Conservation (phyloP, 495 filamentous ascomycete species). For the Evernia prunastri region DNA sequence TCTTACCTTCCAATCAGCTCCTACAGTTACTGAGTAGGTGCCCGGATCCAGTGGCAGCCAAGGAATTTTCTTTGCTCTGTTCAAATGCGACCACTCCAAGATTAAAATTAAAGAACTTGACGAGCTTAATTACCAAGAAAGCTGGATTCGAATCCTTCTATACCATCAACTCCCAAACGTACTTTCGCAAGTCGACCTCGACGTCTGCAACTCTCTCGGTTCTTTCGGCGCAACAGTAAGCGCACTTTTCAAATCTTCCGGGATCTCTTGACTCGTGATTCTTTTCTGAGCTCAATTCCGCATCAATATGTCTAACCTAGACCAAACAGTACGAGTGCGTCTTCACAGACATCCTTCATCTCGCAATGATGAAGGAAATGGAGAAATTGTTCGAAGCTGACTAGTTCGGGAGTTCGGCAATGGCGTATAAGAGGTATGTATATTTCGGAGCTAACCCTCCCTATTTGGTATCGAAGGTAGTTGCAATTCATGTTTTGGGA, state of each 20-base stretch:
- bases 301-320: constrained; percentile 25
- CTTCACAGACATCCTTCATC: constrained; percentile 66
- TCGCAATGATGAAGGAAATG: constrained; percentile 45
- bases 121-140: constrained; percentile 72
- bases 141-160: constrained; percentile 72
- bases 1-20: constrained; percentile 26
- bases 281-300: background rate
- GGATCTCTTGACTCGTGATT: background rate
- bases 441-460: too few species aligned
- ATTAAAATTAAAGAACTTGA: constrained; percentile 70
- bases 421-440: constrained; percentile 68
- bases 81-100: constrained; percentile 72
- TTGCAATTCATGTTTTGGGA: background rate
- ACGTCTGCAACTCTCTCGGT: constrained; percentile 70
- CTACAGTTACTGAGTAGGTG: background rate
- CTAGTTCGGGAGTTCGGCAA: constrained; percentile 48
- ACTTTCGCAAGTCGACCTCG: constrained; percentile 78
- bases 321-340: constrained; percentile 53
- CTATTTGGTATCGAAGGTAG: too few species aligned
- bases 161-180: constrained; percentile 72
- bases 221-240: constrained; percentile 63
- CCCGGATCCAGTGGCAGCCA: constrained; percentile 61
- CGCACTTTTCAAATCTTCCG: too few species aligned
- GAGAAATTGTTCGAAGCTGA: constrained; percentile 14
- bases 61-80: constrained; percentile 77